These are phyloP conservation scores for Claviceps africana DNA, from an alignment of 2,329 filamentous ascomycete species.

Conservation along the genomic window DNA sequence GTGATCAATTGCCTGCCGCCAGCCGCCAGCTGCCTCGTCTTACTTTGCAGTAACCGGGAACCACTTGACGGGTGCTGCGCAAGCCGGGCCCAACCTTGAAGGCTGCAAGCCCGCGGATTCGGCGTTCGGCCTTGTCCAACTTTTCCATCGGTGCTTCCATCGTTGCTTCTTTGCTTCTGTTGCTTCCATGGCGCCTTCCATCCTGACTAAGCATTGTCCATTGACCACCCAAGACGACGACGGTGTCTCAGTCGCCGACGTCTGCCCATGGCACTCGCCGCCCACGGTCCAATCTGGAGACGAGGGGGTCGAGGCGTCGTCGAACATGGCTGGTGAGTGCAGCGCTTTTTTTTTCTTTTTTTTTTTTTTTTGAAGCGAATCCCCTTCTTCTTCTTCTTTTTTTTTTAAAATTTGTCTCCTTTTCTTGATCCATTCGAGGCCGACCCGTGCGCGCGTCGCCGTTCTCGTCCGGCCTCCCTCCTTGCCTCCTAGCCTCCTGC, in stretches of 20 bases:
- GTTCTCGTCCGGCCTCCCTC: too few species aligned
- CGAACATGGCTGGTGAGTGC: not conserved
- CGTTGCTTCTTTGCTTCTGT: not conserved
- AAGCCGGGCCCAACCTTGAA: not conserved
- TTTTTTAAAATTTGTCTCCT: too few species aligned
- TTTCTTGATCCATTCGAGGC: too few species aligned
- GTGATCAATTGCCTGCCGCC: not conserved
- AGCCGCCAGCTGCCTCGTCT: not conserved
- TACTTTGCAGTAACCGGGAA: not conserved
- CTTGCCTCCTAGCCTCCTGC: too few species aligned
- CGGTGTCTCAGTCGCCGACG: conserved; percentile 2
- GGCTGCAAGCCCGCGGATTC: not conserved
- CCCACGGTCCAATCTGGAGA: not conserved
- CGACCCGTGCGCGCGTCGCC: not conserved
- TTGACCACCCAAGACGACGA: not conserved
- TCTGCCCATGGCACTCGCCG: conserved; percentile 1
- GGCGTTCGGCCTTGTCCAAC: not conserved
- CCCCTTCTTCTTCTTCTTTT: not conserved
- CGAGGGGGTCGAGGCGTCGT: not conserved
- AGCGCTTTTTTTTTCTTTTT: not conserved
- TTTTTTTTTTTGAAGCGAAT: not conserved
- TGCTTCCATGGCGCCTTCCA: conserved; percentile 3
- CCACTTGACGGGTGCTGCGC: not conserved
- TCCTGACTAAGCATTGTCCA: conserved; percentile 2
- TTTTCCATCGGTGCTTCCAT: not conserved